Percentiles rank a stretch among this genome's conserved stretches.
These are phyloP conservation scores for Lipomyces orientalis DNA, from an alignment of 805 yeast genomes.

Conservation along the genomic window DNA sequence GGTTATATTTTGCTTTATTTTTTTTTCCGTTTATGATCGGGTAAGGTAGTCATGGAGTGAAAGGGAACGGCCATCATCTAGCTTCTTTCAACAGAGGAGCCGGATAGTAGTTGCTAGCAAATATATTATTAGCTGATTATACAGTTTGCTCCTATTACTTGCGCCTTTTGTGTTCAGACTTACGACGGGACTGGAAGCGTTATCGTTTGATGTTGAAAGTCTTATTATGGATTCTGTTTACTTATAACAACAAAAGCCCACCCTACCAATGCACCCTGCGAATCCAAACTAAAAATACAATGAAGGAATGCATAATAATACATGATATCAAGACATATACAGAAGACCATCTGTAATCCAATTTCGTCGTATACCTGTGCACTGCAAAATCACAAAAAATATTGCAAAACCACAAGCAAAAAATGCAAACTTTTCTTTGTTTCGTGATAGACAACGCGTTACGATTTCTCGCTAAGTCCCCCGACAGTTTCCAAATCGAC, in stretches of 20 bases:
- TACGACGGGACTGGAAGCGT: neutral
- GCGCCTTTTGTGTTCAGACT: neutral
- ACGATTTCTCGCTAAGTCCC: conserved; percentile 9
- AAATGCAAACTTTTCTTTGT: neutral
- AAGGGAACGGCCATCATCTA: conserved; percentile 17
- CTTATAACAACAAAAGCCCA: neutral
- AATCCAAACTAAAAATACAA: neutral
- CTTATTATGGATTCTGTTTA: neutral
- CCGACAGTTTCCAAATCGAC: conserved; percentile 16
- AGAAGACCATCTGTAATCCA: neutral
- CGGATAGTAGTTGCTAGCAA: neutral
- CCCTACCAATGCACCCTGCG: neutral
- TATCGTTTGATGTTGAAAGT: neutral
- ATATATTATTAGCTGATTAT: neutral
- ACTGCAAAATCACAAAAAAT: neutral
- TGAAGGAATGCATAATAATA: neutral
- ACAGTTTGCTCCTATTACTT: neutral
- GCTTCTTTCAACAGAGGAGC: conserved; percentile 29
- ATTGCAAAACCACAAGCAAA: neutral
- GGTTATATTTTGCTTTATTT: conserved; percentile 2
- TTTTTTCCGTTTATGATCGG: neutral
- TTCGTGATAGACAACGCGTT: neutral
- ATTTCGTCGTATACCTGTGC: neutral
- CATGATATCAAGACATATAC: neutral
- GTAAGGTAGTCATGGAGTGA: conserved; percentile 1